Percentiles rank a stretch among this genome's conserved stretches.
phyloP scores from a whole-genome alignment of 2,329 filamentous ascomycete genomes.

The Paecilomyces dactylethromorphus region DNA sequence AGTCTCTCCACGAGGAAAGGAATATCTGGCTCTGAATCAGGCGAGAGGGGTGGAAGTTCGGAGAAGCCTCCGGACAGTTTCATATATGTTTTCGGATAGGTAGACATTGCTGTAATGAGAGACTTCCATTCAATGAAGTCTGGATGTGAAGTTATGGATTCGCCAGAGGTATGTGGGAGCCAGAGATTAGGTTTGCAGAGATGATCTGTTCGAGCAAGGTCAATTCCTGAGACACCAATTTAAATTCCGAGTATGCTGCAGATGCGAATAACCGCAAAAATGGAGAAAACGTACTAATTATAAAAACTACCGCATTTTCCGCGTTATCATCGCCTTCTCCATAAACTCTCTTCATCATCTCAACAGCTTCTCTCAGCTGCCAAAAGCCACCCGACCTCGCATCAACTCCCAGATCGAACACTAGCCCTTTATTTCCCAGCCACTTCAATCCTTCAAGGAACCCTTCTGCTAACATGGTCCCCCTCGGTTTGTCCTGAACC shows the following conservation, averaged over 20 bases:
- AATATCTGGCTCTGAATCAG: constrained; percentile 12
- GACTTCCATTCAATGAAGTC: constrained; percentile 64
- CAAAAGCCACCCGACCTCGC: constrained; percentile 66
- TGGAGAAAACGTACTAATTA: constrained; percentile 50
- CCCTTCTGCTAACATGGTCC: constrained; percentile 55
- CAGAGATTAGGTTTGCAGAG: constrained; percentile 79
- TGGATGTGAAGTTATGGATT: constrained; percentile 36
- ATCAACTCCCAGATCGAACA: constrained; percentile 82
- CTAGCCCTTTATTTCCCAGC: constrained; percentile 56
- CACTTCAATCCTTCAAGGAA: constrained; percentile 63
- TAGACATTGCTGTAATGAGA: constrained; percentile 61
- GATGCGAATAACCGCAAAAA: background rate
- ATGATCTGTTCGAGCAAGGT: constrained; percentile 55
- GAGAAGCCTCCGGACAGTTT: constrained; percentile 85
- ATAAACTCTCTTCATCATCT: constrained; percentile 64
- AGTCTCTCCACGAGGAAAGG: constrained; percentile 49
- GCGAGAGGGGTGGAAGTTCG: constrained; percentile 56
- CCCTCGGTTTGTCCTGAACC: constrained; percentile 66
- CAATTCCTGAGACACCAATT: constrained; percentile 3
- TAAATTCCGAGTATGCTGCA: no score
- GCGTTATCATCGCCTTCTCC: constrained; percentile 49
- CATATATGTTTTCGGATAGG: constrained; percentile 65
- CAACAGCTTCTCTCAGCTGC: constrained; percentile 65
- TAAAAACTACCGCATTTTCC: constrained; percentile 54
- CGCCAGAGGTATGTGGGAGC: constrained; percentile 44